Evolutionary conservation across 345 rosid species (phyloP).

Genomic region (Balakata baccata): DNA sequence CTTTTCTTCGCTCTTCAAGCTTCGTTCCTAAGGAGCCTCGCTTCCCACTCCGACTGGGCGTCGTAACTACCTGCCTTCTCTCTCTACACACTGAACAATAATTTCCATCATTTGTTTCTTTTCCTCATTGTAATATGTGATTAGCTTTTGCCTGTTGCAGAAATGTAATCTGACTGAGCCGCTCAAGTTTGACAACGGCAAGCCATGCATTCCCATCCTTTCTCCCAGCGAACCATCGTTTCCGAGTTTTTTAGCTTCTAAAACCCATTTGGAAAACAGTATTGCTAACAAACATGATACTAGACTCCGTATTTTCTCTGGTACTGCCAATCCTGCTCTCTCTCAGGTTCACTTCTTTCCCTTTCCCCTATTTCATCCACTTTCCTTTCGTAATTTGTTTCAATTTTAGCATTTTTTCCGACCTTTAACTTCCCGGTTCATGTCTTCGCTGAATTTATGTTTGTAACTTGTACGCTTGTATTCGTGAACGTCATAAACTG

Average conservation of each 20-base stretch:
- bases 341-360: constrained; percentile 52
- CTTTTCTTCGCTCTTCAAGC: not conserved
- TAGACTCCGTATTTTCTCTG: constrained; percentile 80
- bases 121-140: not conserved
- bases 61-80: constrained; percentile 25
- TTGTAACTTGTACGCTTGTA: too few relatives aligned
- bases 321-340: constrained; percentile 89
- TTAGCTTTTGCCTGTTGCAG: constrained; percentile 23
- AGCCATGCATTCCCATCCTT: constrained; percentile 45
- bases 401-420: too few relatives aligned
- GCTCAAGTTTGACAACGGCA: constrained; percentile 52
- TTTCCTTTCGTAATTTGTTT: too few relatives aligned
- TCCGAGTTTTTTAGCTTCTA: constrained; percentile 39
- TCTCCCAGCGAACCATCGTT: constrained; percentile 22
- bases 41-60: constrained; percentile 24
- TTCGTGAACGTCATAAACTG: too few relatives aligned
- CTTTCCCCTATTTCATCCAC: not conserved
- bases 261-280: constrained; percentile 27
- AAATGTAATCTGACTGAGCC: constrained; percentile 66
- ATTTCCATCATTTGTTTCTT: not conserved
- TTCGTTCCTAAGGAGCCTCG: constrained; percentile 18
- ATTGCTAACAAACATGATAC: constrained; percentile 39
- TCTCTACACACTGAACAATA: not conserved
- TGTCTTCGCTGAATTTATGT: too few relatives aligned
- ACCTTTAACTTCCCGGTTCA: too few relatives aligned